Conservation (phyloP, 139 green algal species). For the Closterium sp. region DNA sequence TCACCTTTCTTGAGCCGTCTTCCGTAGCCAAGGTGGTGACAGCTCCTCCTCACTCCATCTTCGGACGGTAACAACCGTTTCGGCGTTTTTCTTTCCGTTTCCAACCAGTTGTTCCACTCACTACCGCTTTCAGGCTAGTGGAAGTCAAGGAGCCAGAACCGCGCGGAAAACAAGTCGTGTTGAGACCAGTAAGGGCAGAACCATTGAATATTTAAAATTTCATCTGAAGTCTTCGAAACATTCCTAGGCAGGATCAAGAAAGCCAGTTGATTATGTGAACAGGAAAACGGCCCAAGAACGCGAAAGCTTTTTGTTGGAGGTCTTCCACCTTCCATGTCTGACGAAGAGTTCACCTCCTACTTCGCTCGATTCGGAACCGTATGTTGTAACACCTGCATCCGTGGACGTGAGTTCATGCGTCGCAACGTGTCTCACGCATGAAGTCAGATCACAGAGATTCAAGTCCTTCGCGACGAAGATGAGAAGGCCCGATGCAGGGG, state of each 20-base stretch:
- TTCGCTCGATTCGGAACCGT: neutral
- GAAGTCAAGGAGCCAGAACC: neutral
- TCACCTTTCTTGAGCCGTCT: neutral
- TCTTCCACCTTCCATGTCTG: neutral
- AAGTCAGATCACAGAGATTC: neutral
- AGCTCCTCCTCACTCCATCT: neutral
- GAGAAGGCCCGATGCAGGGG: neutral
- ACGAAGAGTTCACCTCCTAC: neutral
- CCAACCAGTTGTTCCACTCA: neutral
- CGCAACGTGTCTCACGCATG: neutral
- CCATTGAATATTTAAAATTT: no score
- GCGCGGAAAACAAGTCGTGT: neutral
- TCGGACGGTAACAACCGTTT: neutral
- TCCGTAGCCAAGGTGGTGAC: neutral
- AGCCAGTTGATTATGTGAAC: neutral
- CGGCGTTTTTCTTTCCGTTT: neutral
- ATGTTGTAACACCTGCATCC: neutral
- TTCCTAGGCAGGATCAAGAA: neutral
- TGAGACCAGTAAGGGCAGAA: neutral
- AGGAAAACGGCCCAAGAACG: neutral
- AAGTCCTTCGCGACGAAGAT: neutral
- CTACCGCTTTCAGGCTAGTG: neutral
- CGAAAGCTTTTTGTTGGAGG: neutral
- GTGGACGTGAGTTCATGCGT: neutral
- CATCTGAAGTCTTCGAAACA: no score